These are phyloP conservation scores for Talaromyces sp. DNA, from an alignment of 2,329 filamentous ascomycete species.

Conservation along the genomic window DNA sequence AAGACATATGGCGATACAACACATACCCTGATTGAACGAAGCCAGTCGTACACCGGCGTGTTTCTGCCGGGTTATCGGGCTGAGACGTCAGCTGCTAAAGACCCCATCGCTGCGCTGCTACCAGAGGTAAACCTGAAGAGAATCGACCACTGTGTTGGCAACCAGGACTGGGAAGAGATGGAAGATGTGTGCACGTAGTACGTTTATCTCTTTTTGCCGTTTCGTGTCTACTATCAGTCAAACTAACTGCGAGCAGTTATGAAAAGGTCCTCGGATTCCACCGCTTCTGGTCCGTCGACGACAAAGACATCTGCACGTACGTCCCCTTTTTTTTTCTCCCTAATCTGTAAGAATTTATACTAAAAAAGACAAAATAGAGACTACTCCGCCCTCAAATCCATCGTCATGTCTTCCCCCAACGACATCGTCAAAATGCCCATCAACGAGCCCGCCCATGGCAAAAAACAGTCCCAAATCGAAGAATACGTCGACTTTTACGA, in stretches of 20 bases:
- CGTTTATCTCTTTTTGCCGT: conserved; percentile 18
- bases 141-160: conserved; percentile 96
- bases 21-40: conserved; percentile 79
- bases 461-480: conserved; percentile 91
- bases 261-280: conserved; percentile 88
- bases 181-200: conserved; percentile 58
- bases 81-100: conserved; percentile 37
- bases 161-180: conserved; percentile 94
- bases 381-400: conserved; percentile 79
- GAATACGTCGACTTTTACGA: conserved; percentile 89
- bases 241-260: conserved; percentile 52
- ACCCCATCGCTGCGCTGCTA: conserved; percentile 47
- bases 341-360: background rate
- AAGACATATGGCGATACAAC: conserved; percentile 93
- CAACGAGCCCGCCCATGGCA: conserved; percentile 88
- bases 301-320: conserved; percentile 76
- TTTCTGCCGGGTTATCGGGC: conserved; percentile 81
- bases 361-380: conserved; percentile 44
- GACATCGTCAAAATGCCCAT: conserved; percentile 96
- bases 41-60: conserved; percentile 58
- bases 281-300: conserved; percentile 96
- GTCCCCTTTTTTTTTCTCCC: conserved; percentile 12
- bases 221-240: background rate
- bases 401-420: conserved; percentile 85
- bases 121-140: conserved; percentile 64